Percentiles rank a stretch among this genome's conserved stretches.
These are phyloP conservation scores for Podospora pseudocomata DNA, from an alignment of 495 filamentous ascomycete genomes.

Conservation along the genomic window DNA sequence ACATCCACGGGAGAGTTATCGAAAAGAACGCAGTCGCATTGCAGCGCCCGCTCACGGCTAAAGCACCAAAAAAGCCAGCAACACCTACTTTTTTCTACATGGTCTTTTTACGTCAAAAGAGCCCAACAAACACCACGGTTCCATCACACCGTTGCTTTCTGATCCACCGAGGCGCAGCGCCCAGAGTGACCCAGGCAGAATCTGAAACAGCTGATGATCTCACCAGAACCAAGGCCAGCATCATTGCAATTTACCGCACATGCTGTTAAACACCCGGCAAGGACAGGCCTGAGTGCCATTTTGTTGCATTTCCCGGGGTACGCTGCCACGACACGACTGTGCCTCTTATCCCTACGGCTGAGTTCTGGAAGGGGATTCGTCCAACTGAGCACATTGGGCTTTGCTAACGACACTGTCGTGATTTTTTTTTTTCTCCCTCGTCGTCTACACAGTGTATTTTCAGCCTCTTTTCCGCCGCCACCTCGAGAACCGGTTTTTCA, in stretches of 20 bases:
- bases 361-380: neutral
- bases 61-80: neutral
- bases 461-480: conserved; percentile 1
- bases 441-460: neutral
- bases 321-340: neutral
- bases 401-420: neutral
- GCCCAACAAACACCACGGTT: neutral
- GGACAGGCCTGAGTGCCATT: neutral
- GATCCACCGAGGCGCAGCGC: conserved; percentile 16
- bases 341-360: neutral
- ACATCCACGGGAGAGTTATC: neutral
- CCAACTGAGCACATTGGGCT: neutral
- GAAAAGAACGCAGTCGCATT: conserved; percentile 3
- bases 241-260: neutral
- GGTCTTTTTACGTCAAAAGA: neutral
- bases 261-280: neutral
- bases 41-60: neutral
- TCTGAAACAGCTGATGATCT: conserved; percentile 21
- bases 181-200: conserved; percentile 15
- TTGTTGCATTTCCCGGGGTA: neutral
- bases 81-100: neutral
- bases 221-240: conserved; percentile 7
- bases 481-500: neutral
- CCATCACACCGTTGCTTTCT: neutral
- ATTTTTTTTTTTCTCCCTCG: neutral